Evolutionary conservation across 2,329 filamentous ascomycete species (phyloP).

Genomic region (Lomentospora prolificans): DNA sequence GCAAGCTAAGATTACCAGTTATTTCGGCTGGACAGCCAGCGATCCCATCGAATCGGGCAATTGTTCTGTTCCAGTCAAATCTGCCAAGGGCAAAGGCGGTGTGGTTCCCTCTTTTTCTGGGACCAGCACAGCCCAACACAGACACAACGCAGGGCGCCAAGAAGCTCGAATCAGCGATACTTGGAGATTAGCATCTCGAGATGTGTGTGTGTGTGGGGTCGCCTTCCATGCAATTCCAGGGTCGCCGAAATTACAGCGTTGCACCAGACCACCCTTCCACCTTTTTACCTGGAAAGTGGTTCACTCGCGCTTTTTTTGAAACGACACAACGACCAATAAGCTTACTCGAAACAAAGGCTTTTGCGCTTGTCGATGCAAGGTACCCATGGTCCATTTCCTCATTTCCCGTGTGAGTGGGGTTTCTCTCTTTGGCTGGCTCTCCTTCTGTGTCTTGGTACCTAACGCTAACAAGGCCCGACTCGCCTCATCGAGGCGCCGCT

Average conservation of each 20-base stretch:
- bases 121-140: neutral
- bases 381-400: neutral
- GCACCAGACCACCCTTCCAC: neutral
- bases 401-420: neutral
- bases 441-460: neutral
- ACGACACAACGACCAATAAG: neutral
- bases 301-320: neutral
- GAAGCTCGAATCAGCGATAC: neutral
- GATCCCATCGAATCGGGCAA: neutral
- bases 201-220: constrained; percentile 1
- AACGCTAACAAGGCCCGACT: no score
- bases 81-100: neutral
- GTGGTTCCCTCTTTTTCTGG: neutral
- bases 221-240: neutral
- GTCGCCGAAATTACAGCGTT: constrained; percentile 3
- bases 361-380: neutral
- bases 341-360: neutral
- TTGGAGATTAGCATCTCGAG: neutral
- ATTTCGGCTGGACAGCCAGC: neutral
- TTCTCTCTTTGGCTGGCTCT: neutral
- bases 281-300: neutral
- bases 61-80: neutral
- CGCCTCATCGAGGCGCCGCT: no score
- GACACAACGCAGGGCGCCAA: neutral
- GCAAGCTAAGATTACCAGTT: neutral